phyloP scores from a whole-genome alignment of 164 flowering plant genomes.

The Malania oleifera region DNA sequence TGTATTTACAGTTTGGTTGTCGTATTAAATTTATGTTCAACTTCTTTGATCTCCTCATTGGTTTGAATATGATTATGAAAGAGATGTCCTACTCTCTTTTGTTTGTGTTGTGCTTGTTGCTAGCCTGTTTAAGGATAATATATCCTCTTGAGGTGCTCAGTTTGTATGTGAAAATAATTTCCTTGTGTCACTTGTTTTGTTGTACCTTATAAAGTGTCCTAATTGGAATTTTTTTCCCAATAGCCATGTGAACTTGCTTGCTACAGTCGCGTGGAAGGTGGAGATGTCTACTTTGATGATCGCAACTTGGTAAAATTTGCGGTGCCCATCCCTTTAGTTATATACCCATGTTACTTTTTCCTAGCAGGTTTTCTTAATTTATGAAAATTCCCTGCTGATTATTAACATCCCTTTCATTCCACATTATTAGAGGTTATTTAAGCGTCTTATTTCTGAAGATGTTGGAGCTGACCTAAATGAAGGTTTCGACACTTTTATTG shows the following conservation, averaged over 20 bases:
- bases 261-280: constrained; percentile 88
- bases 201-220: constrained; percentile 11
- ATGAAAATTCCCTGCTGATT: not conserved
- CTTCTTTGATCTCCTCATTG: too few relatives aligned
- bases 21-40: too few relatives aligned
- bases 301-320: constrained; percentile 71
- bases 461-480: constrained; percentile 87
- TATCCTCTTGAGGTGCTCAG: too few relatives aligned
- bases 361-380: not conserved
- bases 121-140: too few relatives aligned
- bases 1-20: too few relatives aligned
- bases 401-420: constrained; percentile 6
- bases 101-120: too few relatives aligned
- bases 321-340: not conserved
- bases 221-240: constrained; percentile 1
- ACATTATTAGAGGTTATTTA: constrained; percentile 73
- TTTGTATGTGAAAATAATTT: not conserved
- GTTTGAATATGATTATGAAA: too few relatives aligned
- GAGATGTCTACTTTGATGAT: constrained; percentile 86
- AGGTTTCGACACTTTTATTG: constrained; percentile 77
- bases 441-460: constrained; percentile 74
- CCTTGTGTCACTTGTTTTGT: not conserved
- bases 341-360: not conserved
- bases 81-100: too few relatives aligned
- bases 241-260: constrained; percentile 92